Evolutionary conservation across 176 grass and related monocot genomes (phyloP), one percentile per base, ranked within the genome.

Genomic region (Oryza nivara): DNA sequence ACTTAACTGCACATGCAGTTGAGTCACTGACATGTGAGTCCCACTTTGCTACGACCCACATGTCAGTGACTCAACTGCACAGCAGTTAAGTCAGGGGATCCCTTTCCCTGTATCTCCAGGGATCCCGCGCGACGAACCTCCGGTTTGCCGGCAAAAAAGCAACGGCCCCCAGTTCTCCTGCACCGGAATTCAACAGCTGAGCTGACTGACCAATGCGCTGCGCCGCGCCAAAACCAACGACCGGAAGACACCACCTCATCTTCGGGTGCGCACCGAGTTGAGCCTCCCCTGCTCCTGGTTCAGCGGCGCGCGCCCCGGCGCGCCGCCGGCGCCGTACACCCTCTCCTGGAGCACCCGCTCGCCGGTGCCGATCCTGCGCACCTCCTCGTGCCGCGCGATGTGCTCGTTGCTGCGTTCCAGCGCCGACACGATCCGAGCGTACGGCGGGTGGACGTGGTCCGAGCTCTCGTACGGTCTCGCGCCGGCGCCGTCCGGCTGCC

Each of bases 341-440:
- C 52, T 56, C 88, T 90, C 88, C 84, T 90, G 88, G 63, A 83
- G n/a, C 75, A 69, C 38, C 69, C 88, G 88, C 63, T 75, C 84
- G 88, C 83, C 84, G 38, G 88, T 90, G 80, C 88, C 88, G 7
- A 87, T 87, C 88, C 46, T 28, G 48, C 75, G 84, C 63, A 90
- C 88, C 80, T 83, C 84, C 88, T 90, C 84, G 84, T 90, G 80
- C 88, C 88, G 88, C 74, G 88, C 84, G 75, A 90, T 90, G 84
- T 87, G 80, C 84, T 80, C 75, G 88, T 90, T 90, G 25, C 84
- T 4, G 75, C 88, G 60, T 80, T 90, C 88, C 84, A 90, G 75
- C 80, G 88, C 84, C 0, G 88, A 90, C 79, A 49, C 63, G 63
- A 87, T 70, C 84, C 84, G 67, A 75, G n/a, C 28, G 88, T 90